phyloP scores from a whole-genome alignment of 2,329 filamentous ascomycete genomes.

The Hymenoscyphus infarciens region DNA sequence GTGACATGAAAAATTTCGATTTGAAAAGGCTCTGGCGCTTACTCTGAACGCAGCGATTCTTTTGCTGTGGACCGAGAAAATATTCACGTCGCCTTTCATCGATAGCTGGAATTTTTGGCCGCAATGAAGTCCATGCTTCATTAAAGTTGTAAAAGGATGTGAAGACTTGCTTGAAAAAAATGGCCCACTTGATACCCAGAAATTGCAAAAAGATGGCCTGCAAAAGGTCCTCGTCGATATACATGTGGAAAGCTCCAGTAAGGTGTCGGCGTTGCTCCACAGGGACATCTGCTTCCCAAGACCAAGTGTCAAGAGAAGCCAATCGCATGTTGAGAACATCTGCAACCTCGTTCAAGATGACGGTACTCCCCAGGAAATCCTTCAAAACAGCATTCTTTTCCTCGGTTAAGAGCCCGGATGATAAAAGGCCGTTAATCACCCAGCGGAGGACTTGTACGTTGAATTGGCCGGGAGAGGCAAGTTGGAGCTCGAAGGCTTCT shows the following conservation, averaged over 20 bases:
- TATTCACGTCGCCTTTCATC: constrained; percentile 27
- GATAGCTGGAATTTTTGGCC: constrained; percentile 17
- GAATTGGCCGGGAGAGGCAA: constrained; percentile 37
- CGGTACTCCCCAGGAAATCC: constrained; percentile 46
- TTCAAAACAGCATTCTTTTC: constrained; percentile 48
- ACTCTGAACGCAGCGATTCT: constrained; percentile 24
- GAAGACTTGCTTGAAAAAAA: constrained; percentile 44
- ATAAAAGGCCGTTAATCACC: constrained; percentile 47
- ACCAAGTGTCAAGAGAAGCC: constrained; percentile 48
- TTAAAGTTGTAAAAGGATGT: constrained; percentile 24
- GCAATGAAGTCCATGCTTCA: constrained; percentile 27
- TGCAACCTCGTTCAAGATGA: constrained; percentile 50
- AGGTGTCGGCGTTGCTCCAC: constrained; percentile 51
- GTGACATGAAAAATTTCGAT: constrained; percentile 32
- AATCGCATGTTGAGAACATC: constrained; percentile 57
- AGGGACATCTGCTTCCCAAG: constrained; percentile 46
- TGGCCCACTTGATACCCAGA: constrained; percentile 49
- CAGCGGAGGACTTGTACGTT: constrained; percentile 40
- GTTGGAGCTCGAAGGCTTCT: constrained; percentile 35
- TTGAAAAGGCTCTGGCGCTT: constrained; percentile 29
- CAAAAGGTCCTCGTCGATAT: constrained; percentile 56
- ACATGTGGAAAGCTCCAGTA: constrained; percentile 58
- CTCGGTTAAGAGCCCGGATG: constrained; percentile 48
- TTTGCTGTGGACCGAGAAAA: constrained; percentile 24
- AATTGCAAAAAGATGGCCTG: constrained; percentile 53